A percentile compares a stretch with the other conserved stretches of the same genome.
Evolutionary conservation across 345 rosid species (phyloP).

Genomic region (Chamaenerion angustifolium): DNA sequence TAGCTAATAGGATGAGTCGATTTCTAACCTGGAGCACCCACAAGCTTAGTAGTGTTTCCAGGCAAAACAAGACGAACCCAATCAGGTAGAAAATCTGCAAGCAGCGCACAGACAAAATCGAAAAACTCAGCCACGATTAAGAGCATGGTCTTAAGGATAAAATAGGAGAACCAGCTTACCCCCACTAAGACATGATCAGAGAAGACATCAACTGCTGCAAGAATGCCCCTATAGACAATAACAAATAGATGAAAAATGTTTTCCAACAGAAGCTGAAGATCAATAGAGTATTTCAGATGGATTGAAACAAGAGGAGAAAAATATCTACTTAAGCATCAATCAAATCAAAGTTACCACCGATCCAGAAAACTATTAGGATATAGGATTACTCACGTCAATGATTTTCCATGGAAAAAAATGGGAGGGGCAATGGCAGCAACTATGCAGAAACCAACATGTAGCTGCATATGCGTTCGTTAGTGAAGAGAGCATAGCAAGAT

Average conservation of each 20-base stretch:
- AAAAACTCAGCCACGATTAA: slow-evolving; percentile 1
- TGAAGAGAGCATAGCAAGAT: background rate
- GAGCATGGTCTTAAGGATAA: background rate
- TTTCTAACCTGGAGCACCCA: slow-evolving; percentile 91
- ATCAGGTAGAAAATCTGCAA: slow-evolving; percentile 86
- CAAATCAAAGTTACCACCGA: background rate
- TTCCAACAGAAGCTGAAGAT: background rate
- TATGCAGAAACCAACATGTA: slow-evolving; percentile 85
- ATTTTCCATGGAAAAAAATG: slow-evolving; percentile 75
- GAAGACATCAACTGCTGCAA: slow-evolving; percentile 82
- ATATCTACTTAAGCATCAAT: background rate
- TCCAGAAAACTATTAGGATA: background rate
- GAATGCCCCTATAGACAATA: slow-evolving; percentile 56
- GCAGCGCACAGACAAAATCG: background rate
- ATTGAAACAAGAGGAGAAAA: too few species aligned
- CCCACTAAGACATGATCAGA: slow-evolving; percentile 58
- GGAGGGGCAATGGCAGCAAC: slow-evolving; percentile 99
- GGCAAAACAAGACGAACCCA: slow-evolving; percentile 83
- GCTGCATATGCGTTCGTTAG: slow-evolving; percentile 27
- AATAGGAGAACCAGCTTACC: slow-evolving; percentile 31
- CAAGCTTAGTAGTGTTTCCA: slow-evolving; percentile 77
- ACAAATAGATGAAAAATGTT: background rate
- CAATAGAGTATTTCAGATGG: background rate
- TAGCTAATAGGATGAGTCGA: background rate
- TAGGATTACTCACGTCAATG: slow-evolving; percentile 65